phyloP scores from a whole-genome alignment of 352 stramenopile genomes.

The Pythium rhizo-oryzae region DNA sequence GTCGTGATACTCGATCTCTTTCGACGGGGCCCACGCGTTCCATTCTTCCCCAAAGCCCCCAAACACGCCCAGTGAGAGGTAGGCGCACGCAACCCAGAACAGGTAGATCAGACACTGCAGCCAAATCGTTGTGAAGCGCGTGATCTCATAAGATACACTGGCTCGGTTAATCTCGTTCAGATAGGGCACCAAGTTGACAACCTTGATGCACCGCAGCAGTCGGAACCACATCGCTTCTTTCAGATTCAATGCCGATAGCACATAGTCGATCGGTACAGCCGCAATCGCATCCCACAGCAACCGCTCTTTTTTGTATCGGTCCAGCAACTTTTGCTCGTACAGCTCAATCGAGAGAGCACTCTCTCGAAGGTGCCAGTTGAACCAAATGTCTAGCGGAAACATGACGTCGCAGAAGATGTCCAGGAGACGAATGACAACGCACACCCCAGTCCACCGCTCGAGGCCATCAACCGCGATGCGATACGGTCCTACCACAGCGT shows the following conservation, averaged over 20 bases:
- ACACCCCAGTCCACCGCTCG: slow-evolving; percentile 35
- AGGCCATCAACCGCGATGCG: slow-evolving; percentile 53
- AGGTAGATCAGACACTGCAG: slow-evolving; percentile 31
- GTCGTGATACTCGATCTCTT: slow-evolving; percentile 20
- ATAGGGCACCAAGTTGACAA: slow-evolving; percentile 54
- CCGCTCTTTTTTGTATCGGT: slow-evolving; percentile 44
- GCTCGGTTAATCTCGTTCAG: slow-evolving; percentile 33
- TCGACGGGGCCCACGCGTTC: slow-evolving; percentile 27
- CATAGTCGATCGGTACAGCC: slow-evolving; percentile 46
- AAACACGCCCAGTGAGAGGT: slow-evolving; percentile 23
- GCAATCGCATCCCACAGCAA: slow-evolving; percentile 52
- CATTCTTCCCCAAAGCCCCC: slow-evolving; percentile 18
- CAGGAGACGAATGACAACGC: slow-evolving; percentile 32
- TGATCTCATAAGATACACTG: slow-evolving; percentile 30
- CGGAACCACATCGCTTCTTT: slow-evolving; percentile 42
- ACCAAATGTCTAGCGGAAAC: slow-evolving; percentile 52
- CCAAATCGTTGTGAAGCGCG: slow-evolving; percentile 29
- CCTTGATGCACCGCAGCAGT: slow-evolving; percentile 52
- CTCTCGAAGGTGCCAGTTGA: slow-evolving; percentile 56
- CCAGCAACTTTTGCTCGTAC: slow-evolving; percentile 48
- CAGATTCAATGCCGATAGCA: slow-evolving; percentile 25
- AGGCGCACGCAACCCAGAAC: slow-evolving; percentile 32
- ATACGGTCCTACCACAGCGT: slow-evolving; percentile 50
- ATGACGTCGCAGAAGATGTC: slow-evolving; percentile 44
- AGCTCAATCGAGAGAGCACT: slow-evolving; percentile 49